Evolutionary conservation across 805 yeast species (phyloP).

Genomic region (Candida ficus): DNA sequence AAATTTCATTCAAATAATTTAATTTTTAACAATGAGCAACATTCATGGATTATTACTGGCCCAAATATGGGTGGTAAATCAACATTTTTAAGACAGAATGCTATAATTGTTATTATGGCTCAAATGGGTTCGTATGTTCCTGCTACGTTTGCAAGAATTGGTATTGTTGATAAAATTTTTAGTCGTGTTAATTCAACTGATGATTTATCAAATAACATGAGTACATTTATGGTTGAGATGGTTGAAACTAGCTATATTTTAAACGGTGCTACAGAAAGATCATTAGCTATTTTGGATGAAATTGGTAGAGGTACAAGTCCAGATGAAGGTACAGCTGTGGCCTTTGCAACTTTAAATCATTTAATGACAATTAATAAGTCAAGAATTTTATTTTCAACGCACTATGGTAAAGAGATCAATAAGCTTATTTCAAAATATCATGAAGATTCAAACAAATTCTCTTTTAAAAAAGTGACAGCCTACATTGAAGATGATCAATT

Average conservation of each 20-base stretch:
- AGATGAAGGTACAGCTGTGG: constrained; percentile 95
- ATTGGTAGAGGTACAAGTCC: constrained; percentile 79
- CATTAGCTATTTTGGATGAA: constrained; percentile 90
- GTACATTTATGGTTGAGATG: constrained; percentile 97
- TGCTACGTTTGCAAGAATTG: constrained; percentile 66
- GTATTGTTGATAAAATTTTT: constrained; percentile 83
- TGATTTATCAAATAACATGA: constrained; percentile 89
- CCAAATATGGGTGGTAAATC: constrained; percentile 99
- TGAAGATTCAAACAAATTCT: constrained; percentile 74
- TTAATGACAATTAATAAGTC: constrained; percentile 66
- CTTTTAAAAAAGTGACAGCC: constrained; percentile 41
- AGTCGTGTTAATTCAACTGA: constrained; percentile 98
- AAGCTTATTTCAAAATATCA: constrained; percentile 55
- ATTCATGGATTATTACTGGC: constrained; percentile 81
- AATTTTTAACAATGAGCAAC: constrained; percentile 41
- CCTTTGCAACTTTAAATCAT: constrained; percentile 90
- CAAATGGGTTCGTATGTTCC: constrained; percentile 92
- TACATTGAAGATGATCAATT: constrained; percentile 45
- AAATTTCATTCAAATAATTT: constrained; percentile 84
- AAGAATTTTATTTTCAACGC: constrained; percentile 91
- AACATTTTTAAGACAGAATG: constrained; percentile 84
- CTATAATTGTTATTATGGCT: constrained; percentile 80
- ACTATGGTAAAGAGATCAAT: constrained; percentile 84
- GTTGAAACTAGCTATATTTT: constrained; percentile 85
- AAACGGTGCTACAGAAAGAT: constrained; percentile 69